Evolutionary conservation across 2,329 filamentous ascomycete genomes (phyloP).

Genomic region (Cladophialophora yegresii): DNA sequence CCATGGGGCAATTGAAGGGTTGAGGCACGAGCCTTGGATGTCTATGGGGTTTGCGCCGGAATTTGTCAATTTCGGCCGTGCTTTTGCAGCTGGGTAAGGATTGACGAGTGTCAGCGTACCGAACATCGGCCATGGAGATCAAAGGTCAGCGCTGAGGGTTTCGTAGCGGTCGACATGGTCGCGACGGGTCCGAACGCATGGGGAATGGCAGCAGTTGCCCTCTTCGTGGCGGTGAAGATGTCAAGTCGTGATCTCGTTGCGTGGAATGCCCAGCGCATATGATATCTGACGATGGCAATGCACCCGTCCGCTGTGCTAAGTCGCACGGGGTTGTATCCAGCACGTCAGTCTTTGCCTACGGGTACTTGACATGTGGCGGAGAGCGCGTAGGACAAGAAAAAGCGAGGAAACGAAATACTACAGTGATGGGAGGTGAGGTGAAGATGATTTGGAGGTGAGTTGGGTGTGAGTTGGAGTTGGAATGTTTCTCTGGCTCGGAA

Average conservation of each 20-base stretch:
- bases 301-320: slow-evolving; percentile 16
- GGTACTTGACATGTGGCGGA: slow-evolving; percentile 14
- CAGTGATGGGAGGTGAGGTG: not conserved
- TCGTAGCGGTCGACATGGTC: slow-evolving; percentile 32
- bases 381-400: slow-evolving; percentile 11
- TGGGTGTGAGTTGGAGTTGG: not conserved
- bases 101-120: slow-evolving; percentile 55
- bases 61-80: slow-evolving; percentile 24
- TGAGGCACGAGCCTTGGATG: slow-evolving; percentile 89
- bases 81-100: slow-evolving; percentile 7
- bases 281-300: slow-evolving; percentile 23
- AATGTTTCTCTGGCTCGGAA: slow-evolving; percentile 9
- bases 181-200: slow-evolving; percentile 29
- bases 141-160: slow-evolving; percentile 68
- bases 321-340: slow-evolving; percentile 25
- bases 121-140: slow-evolving; percentile 78
- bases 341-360: slow-evolving; percentile 15
- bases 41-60: slow-evolving; percentile 55
- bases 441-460: not conserved
- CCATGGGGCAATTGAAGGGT: slow-evolving; percentile 88
- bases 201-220: slow-evolving; percentile 14
- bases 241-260: slow-evolving; percentile 25
- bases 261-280: slow-evolving; percentile 26
- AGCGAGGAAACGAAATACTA: not conserved
- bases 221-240: slow-evolving; percentile 31